Conservation (phyloP, 176 grass and related monocot genomes). For the Oryza meridionalis region DNA sequence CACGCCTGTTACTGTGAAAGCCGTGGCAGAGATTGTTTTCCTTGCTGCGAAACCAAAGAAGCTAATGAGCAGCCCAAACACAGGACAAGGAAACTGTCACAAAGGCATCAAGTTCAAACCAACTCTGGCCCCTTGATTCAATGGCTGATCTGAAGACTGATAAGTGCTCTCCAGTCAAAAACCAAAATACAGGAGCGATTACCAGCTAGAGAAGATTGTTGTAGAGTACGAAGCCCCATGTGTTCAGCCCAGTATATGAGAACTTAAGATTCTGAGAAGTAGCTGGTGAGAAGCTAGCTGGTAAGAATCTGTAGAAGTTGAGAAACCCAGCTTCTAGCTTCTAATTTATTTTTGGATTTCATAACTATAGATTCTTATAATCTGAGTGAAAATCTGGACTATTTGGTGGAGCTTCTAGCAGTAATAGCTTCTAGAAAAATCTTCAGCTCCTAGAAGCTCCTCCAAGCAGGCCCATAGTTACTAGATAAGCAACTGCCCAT, state of each 20-base stretch:
- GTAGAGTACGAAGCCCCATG: constrained; percentile 78
- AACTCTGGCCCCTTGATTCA: constrained; percentile 54
- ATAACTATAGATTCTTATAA: too few relatives aligned
- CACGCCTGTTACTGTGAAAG: constrained; percentile 78
- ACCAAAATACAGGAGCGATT: constrained; percentile 55
- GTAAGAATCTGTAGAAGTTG: too few relatives aligned
- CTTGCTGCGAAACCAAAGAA: constrained; percentile 84
- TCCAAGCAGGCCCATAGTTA: constrained; percentile 25
- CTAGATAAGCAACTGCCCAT: constrained; percentile 68
- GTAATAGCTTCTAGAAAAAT: too few relatives aligned
- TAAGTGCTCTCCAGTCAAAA: constrained; percentile 77
- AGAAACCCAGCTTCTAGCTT: too few relatives aligned
- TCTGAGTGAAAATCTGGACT: too few relatives aligned
- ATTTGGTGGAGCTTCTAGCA: too few relatives aligned
- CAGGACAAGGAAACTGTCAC: constrained; percentile 63
- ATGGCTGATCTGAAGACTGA: constrained; percentile 45
- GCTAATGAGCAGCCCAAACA: constrained; percentile 75
- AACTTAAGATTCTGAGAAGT: too few relatives aligned
- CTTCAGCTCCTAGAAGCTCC: too few relatives aligned
- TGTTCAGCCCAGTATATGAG: constrained; percentile 43
- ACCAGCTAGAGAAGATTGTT: constrained; percentile 71
- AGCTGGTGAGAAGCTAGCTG: too few relatives aligned
- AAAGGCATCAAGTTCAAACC: constrained; percentile 64
- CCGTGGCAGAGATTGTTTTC: constrained; percentile 68
- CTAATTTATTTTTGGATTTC: too few relatives aligned